Base-by-base conservation (phyloP, 2,329 filamentous ascomycete species). In the Elsinoe arachidis region DNA sequence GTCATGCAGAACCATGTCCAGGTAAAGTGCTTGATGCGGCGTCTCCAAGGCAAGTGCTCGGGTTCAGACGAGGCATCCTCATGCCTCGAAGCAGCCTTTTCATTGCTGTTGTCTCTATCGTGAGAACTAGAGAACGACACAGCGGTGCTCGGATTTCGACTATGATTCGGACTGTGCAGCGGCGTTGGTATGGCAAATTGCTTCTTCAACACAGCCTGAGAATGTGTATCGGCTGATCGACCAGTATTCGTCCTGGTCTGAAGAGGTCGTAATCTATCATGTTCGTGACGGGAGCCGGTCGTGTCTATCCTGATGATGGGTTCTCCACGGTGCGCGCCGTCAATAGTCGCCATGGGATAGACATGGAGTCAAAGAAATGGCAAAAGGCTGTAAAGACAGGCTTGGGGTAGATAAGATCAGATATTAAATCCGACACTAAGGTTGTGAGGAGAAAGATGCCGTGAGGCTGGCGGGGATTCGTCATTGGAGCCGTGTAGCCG, bases 1-100 rank as follows among this genome's bases (percentile, higher is more conserved):
- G 80, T 83, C 69, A 84, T 74, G 14, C 87, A 86, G 64, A 88
- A 92, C 78, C 84, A 92, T 0, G 87, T 90, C 88, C 88, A 92
- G 1, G 82, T 84, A 61, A 83, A 79, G 70, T 85, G 82, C 53
- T 78, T 71, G 44, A 84, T 77, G n/a, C 82, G 72, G 61, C 81
- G 73, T 61, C 73, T 77, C 72, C 78, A 81, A 44, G 70, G 66
- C 17, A 80, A 66, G 14, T 46, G 41, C 6, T 65, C 26, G 11
- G 33, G 15, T 9, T 51, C 30, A 2, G 26, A 15, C 12, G 15
- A 23, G 5, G 33, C 9, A 2, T 14, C 19, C 1, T 23, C 34
- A 1, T 26, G 26, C 6, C 46, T 34, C 5, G 14, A 19, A 4
- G 51, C 15, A 12, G 51, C 51, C 35, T 38, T 54, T 19, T 43